Evolutionary conservation across 345 rosid species (phyloP), one percentile per base, ranked within the genome.

Genomic region (Abelmoschus esculentus): DNA sequence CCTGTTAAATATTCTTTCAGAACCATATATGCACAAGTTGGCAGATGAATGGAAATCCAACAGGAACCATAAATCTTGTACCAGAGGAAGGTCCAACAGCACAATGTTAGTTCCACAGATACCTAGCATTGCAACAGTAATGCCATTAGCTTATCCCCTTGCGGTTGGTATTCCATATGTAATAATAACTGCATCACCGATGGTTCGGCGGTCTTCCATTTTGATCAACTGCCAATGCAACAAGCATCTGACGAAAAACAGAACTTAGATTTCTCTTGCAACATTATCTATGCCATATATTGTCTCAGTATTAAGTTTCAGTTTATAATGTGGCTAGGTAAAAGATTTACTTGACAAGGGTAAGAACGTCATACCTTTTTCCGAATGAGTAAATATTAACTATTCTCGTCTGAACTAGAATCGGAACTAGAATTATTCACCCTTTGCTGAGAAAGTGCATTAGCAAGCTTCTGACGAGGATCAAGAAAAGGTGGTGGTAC

Each of bases 391-490:
- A 2, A 72, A 81, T 26, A 61, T 77, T 47, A 59, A 69, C 36
- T 69, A 12, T 88, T 47, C 29, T 88, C 90, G 73, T 87, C 96
- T 19, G 92, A 79, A 77, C 82, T 84, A 19, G 95, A 81, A 80
- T 84, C 78, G 36, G 83, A 83, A 67, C 80, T 76, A 75, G 84
- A 88, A 71, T 69, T 71, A 60, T 80, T 80, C 73, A 70, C 26
- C 11, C 86, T 86, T 59, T 88, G 79, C 70, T 87, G 90, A 54
- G 88, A 73, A 59, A 92, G 87, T 10, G 93, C 96, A 32, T 76
- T 95, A 79, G 91, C 90, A 64, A 91, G 80, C 26, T 79, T 80
- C 61, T 78, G 84, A 60, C 78, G 93, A 75, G 81, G 79, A 78
- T 88, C 91, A 26, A 82, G 62, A 42, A 76, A 54, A 29, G 85